These are phyloP conservation scores for Evernia prunastri DNA, from an alignment of 495 filamentous ascomycete genomes.

Conservation along the genomic window DNA sequence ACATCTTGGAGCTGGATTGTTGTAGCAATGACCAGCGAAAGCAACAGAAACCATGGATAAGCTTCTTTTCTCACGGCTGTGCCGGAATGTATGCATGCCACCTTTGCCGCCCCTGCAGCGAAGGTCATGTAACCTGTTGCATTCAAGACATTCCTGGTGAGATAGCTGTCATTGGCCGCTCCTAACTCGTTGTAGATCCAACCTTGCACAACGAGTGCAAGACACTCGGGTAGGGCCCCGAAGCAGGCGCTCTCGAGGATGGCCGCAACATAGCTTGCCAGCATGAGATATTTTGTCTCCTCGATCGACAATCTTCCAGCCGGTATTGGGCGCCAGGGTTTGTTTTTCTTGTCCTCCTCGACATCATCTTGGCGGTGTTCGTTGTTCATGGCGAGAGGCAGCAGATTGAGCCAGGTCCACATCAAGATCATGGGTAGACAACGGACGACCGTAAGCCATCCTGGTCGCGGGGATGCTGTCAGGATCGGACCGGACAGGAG, in stretches of 20 bases:
- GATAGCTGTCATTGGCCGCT: conserved; percentile 37
- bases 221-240: conserved; percentile 31
- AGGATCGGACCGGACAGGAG: conserved; percentile 4
- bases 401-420: conserved; percentile 28
- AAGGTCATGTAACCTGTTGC: conserved; percentile 35
- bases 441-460: not conserved
- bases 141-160: conserved; percentile 39
- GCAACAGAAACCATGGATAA: conserved; percentile 38
- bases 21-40: conserved; percentile 38
- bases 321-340: conserved; percentile 51
- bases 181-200: conserved; percentile 49
- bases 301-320: conserved; percentile 33
- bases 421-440: conserved; percentile 12
- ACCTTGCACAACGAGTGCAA: conserved; percentile 33
- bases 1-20: conserved; percentile 49
- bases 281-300: conserved; percentile 32
- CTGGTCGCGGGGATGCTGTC: no score
- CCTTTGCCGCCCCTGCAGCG: conserved; percentile 27
- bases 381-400: conserved; percentile 42
- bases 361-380: conserved; percentile 39
- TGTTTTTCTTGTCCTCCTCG: conserved; percentile 47
- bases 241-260: conserved; percentile 30
- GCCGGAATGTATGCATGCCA: conserved; percentile 23
- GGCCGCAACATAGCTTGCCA: conserved; percentile 32
- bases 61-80: conserved; percentile 15